Percentiles rank a stretch among this genome's conserved stretches.
Conservation (phyloP, 768 basidiomycete species). For the Clathrus columnatus region DNA sequence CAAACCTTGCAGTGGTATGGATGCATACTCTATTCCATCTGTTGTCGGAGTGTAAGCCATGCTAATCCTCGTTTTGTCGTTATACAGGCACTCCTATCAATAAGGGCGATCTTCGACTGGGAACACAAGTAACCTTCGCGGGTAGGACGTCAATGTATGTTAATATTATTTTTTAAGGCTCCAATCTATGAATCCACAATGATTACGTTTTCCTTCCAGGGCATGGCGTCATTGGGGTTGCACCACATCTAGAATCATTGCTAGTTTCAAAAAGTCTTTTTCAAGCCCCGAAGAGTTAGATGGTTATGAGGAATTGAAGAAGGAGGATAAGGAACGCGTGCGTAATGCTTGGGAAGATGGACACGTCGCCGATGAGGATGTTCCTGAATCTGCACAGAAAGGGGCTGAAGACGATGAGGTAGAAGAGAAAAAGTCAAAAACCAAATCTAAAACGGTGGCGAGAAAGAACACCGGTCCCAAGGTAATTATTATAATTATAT, state of each 20-base stretch:
- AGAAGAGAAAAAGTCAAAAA: conserved; percentile 32
- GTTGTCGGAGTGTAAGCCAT: not conserved
- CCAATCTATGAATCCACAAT: not conserved
- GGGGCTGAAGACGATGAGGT: conserved; percentile 32
- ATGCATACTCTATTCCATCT: not conserved
- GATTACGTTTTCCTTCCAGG: conserved; percentile 29
- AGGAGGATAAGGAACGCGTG: conserved; percentile 65
- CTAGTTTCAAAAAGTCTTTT: conserved; percentile 59
- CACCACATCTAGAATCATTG: conserved; percentile 56
- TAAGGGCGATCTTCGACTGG: conserved; percentile 69
- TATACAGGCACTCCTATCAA: conserved; percentile 54
- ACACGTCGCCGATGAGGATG: conserved; percentile 74
- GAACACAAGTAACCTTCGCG: conserved; percentile 62
- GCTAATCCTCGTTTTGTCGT: not conserved
- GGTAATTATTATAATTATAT: too few relatives aligned
- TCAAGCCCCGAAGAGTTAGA: conserved; percentile 63
- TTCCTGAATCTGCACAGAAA: conserved; percentile 66
- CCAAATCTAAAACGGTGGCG: conserved; percentile 43
- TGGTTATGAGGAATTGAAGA: conserved; percentile 67
- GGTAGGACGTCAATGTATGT: conserved; percentile 63
- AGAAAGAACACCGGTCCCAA: not conserved
- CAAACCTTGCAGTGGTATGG: conserved; percentile 64
- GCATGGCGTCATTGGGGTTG: conserved; percentile 92
- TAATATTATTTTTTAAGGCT: conserved; percentile 6
- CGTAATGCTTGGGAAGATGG: conserved; percentile 68